Evolutionary conservation across 352 stramenopile species (phyloP).

Genomic region (Globisporangium cylindrosporum): DNA sequence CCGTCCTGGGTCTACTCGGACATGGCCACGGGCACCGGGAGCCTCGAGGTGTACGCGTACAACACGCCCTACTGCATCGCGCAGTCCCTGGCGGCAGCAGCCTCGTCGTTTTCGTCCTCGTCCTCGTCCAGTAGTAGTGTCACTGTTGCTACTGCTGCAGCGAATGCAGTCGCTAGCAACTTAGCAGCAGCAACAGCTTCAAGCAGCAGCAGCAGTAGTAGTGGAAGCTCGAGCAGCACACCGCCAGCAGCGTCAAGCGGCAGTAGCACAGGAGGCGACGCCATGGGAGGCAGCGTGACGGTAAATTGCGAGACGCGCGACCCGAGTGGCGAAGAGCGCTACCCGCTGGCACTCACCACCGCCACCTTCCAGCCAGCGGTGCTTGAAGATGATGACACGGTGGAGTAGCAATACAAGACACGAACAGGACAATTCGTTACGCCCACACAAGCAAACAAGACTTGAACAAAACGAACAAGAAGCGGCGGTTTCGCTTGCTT

Average conservation of each 20-base stretch:
- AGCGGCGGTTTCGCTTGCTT: neutral
- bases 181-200: neutral
- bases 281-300: neutral
- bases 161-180: neutral
- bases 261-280: neutral
- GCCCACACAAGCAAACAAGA: neutral
- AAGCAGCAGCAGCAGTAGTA: neutral
- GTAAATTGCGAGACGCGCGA: conserved; percentile 27
- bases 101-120: neutral
- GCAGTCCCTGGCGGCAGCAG: neutral
- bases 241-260: neutral
- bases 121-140: neutral
- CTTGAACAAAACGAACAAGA: neutral
- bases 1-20: conserved; percentile 14
- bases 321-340: conserved; percentile 25
- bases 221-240: neutral
- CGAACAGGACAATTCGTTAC: neutral
- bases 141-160: neutral
- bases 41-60: conserved; percentile 27
- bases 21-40: neutral
- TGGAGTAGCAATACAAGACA: neutral
- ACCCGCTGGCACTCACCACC: conserved; percentile 27
- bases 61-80: conserved; percentile 30
- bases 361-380: conserved; percentile 13
- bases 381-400: neutral